Evolutionary conservation across 495 filamentous ascomycete genomes (phyloP), one percentile per base, ranked within the genome.

Genomic region (Daldinia decipiens): DNA sequence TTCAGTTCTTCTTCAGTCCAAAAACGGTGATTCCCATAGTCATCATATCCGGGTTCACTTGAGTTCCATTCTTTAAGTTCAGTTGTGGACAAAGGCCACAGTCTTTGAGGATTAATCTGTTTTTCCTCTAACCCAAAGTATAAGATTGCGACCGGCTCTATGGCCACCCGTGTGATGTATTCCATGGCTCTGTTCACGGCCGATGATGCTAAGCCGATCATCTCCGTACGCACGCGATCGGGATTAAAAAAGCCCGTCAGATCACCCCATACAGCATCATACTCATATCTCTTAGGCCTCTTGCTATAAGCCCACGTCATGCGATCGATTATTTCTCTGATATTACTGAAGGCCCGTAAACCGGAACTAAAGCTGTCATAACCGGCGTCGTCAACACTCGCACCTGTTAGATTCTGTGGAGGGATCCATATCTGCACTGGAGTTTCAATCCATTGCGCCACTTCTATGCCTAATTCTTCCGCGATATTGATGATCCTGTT

Each of bases 221-320:
- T 74, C 12, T 68, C 58, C 3, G 36, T 8, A 1, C 74, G 65
- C 29, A 74, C 71, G 5, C 32, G 15, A 15, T 74, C 74, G 12
- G 59, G 54, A 50, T 72, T 65, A 31, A 76, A 76, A 51, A 39
- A 76, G 5, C 66, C 68, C 9, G 3, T 13, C 4, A 54, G 17
- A 3, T 55, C 26, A 3, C 0, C 21, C 65, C 65, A 74, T 19
- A 74, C 59, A 5, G 11, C 5, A 6, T 31, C 24, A 6, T 29
- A 6, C 6, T 19, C n/a, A 17, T 67, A 27, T 5, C 17, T 8
- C 19, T 45, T 15, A 0, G 68, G 65, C 1, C 12, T n/a, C 3
- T 5, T 13, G 38, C 55, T 52, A 34, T 74, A 72, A 0, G 5
- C 2, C 3, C 52, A 21, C 6, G 38, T 21, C 0, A 76, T 21